Base-by-base conservation (phyloP, 2,329 filamentous ascomycete species). In the Cylindrodendrum hubeiense region DNA sequence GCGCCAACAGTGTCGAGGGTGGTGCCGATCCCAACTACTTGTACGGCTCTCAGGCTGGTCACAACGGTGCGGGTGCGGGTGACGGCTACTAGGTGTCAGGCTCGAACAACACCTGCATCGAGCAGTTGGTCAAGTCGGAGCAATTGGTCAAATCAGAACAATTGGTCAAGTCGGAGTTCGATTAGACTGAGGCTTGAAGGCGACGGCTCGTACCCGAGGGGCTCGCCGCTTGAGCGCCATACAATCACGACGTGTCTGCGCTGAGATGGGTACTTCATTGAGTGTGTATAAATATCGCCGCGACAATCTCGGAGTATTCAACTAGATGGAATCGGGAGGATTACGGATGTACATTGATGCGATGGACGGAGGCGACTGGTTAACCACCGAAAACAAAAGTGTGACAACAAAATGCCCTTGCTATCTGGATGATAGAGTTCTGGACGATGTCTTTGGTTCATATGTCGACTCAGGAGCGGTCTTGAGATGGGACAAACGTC, bases 1-100 rank as follows among this genome's bases (percentile, higher is more conserved):
- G 74, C 13, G 65, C 78, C 21, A 75, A 74, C 59, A 75, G 67
- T 34, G 76, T 81, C 24, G 85, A 87, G 68, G 79, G 80, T 17
- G 79, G 78, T 46, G 67, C 74, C 41, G 79, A 81, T 24, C 70
- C 79, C 12, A 81, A 79, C 73, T 89, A 88, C 73, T 83, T 89
- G 74, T 89, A 89, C 73, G 78, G 78, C 30, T 79, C 81, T n/a
- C 85, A 88, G 71, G 75, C 82, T 37, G 85, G 84, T 28, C 88
- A 90, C 70, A 90, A 90, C 73, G 89, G 88, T 39, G 81, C 86
- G n/a, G 78, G 81, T 24, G 78, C 82, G 47, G 82, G 80, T 50
- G 87, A 89, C 33, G 82, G 82, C 51, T 89, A 87, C 75, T 87
- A 83, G 57, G 28, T 13, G 26, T 37, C 19, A 30, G 22, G 30